A percentile compares a stretch with the other conserved stretches of the same genome.
phyloP scores from a whole-genome alignment of 208 protist species.

The Acanthamoeba lenticulata region DNA sequence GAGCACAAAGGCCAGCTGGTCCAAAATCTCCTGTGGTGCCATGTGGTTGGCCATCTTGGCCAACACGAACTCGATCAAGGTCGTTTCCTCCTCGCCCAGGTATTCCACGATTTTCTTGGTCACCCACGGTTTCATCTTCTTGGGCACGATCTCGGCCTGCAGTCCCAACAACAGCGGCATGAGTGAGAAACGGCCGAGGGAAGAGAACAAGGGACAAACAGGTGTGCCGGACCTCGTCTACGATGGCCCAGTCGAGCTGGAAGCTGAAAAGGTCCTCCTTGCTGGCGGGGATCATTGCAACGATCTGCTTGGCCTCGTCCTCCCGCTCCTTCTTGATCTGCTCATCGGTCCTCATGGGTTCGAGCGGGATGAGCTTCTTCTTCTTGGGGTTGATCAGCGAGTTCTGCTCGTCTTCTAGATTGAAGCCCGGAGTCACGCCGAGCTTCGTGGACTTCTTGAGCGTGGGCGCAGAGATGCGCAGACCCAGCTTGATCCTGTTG shows the following conservation, averaged over 20 bases:
- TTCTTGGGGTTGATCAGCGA: constrained; percentile 61
- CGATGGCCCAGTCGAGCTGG: constrained; percentile 69
- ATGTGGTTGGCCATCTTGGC: constrained; percentile 62
- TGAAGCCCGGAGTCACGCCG: constrained; percentile 37
- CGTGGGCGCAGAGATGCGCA: constrained; percentile 36
- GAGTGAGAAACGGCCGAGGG: not conserved
- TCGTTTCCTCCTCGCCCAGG: constrained; percentile 73
- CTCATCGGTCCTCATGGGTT: constrained; percentile 69
- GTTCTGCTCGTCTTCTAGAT: constrained; percentile 55
- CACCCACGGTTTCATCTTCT: constrained; percentile 76
- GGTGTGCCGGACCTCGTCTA: constrained; percentile 70
- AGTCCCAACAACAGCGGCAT: not conserved
- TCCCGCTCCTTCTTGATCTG: constrained; percentile 29
- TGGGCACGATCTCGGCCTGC: constrained; percentile 61
- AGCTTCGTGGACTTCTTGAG: constrained; percentile 25
- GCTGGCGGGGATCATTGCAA: constrained; percentile 44
- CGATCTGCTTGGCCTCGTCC: constrained; percentile 63
- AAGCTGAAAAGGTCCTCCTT: constrained; percentile 72
- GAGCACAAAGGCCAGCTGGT: constrained; percentile 75
- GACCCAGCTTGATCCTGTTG: constrained; percentile 4
- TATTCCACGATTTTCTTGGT: constrained; percentile 76
- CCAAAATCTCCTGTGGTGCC: constrained; percentile 65
- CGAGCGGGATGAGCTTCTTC: constrained; percentile 68
- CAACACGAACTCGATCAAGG: constrained; percentile 73
- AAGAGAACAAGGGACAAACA: not conserved